Percentiles rank a stretch among this genome's conserved stretches.
phyloP scores from a whole-genome alignment of 371 early-diverging fungal genomes.

The Parasitella parasitica region DNA sequence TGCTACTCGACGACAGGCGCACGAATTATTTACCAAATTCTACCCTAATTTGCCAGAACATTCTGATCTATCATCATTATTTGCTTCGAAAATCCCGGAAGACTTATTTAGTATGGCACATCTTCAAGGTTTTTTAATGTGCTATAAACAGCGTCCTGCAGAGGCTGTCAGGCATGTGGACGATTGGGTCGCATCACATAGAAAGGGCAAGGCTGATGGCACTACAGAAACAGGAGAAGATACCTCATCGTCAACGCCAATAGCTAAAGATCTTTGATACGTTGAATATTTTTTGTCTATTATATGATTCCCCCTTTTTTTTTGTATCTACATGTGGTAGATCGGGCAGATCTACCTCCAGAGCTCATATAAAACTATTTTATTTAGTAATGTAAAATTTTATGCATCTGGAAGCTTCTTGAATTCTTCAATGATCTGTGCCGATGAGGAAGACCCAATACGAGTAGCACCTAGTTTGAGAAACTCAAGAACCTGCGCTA shows the following conservation, averaged over 20 bases:
- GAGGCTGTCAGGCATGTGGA: conserved; percentile 39
- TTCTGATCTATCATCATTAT: conserved; percentile 37
- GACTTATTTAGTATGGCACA: conserved; percentile 58
- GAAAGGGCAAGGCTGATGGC: conserved; percentile 11
- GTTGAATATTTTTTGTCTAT: too few relatives aligned
- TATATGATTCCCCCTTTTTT: too few relatives aligned
- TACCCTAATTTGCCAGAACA: conserved; percentile 26
- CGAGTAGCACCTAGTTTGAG: conserved; percentile 62
- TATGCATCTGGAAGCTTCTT: conserved; percentile 18
- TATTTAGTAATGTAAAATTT: not conserved
- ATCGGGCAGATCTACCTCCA: too few relatives aligned
- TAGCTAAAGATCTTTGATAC: not conserved
- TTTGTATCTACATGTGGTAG: too few relatives aligned
- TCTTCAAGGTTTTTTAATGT: conserved; percentile 62
- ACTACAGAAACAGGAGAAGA: conserved; percentile 1
- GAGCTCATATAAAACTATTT: too few relatives aligned
- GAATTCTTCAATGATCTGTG: conserved; percentile 60
- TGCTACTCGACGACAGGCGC: conserved; percentile 72
- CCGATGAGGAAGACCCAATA: conserved; percentile 63
- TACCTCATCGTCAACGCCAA: not conserved
- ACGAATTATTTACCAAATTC: conserved; percentile 56
- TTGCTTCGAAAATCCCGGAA: conserved; percentile 57
- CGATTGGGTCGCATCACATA: conserved; percentile 40
- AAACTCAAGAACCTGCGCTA: conserved; percentile 60
- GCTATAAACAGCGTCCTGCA: conserved; percentile 48